Percentiles rank a stretch among this genome's conserved stretches.
Evolutionary conservation across 768 basidiomycete genomes (phyloP).

Genomic region (Trametes cinnabarina): DNA sequence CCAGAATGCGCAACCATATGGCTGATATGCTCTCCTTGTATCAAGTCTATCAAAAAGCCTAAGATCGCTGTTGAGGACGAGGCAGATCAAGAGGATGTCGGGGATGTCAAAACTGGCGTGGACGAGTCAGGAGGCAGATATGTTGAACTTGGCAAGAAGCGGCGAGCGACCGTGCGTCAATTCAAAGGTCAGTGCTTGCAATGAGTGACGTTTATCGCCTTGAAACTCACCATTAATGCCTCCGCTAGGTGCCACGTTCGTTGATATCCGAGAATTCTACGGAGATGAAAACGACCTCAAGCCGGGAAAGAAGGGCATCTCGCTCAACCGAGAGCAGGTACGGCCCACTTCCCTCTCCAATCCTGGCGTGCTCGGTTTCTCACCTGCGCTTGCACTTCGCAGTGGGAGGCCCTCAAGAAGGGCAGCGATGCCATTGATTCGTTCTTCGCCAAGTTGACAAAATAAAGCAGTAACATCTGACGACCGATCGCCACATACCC

Average conservation of each 20-base stretch:
- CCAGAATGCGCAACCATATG: too few relatives aligned
- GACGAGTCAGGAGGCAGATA: conserved; percentile 51
- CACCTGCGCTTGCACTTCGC: not conserved
- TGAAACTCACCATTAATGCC: conserved; percentile 23
- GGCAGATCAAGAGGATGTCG: not conserved
- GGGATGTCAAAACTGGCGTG: conserved; percentile 4
- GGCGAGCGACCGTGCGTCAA: conserved; percentile 54
- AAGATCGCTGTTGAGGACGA: not conserved
- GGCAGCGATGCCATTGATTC: conserved; percentile 47
- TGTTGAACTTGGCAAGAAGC: conserved; percentile 70
- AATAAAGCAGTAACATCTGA: conserved; percentile 3
- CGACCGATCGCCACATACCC: not conserved
- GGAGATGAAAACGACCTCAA: conserved; percentile 51
- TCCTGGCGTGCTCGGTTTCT: not conserved
- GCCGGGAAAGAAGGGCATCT: conserved; percentile 82
- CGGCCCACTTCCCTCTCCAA: not conserved
- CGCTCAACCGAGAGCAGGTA: conserved; percentile 64
- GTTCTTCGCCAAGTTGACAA: conserved; percentile 36
- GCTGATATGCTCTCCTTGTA: too few relatives aligned
- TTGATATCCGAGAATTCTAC: conserved; percentile 81
- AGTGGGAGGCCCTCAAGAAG: conserved; percentile 61
- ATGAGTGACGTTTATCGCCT: not conserved
- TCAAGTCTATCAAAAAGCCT: conserved; percentile 10
- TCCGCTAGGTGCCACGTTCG: conserved; percentile 44
- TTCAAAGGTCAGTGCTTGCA: conserved; percentile 41